These are phyloP conservation scores for Termitomyces sp. DNA, from an alignment of 768 basidiomycete species.

Conservation along the genomic window DNA sequence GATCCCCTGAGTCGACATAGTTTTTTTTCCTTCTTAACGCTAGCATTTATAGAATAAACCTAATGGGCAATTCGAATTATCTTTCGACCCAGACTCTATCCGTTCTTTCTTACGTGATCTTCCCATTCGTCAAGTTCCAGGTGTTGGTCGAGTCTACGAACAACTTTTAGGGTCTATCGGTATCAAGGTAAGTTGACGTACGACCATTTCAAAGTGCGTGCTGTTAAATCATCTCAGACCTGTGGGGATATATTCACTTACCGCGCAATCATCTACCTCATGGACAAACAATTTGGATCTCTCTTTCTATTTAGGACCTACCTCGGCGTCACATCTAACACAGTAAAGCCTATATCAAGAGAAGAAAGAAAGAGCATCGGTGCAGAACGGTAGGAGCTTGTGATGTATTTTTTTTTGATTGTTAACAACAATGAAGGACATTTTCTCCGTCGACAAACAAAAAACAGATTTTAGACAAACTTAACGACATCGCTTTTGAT, in stretches of 20 bases:
- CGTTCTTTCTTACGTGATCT: constrained; percentile 75
- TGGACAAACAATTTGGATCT: constrained; percentile 87
- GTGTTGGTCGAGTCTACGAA: constrained; percentile 89
- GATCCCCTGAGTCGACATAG: neutral
- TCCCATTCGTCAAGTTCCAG: constrained; percentile 83
- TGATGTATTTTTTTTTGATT: neutral
- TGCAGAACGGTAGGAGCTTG: constrained; percentile 61
- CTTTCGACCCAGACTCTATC: constrained; percentile 60
- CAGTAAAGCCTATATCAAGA: constrained; percentile 67
- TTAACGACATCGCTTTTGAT: constrained; percentile 77
- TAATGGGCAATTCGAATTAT: constrained; percentile 82
- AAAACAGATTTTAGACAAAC: constrained; percentile 64
- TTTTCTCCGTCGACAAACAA: constrained; percentile 66
- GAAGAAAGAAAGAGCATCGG: constrained; percentile 93
- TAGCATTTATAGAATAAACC: constrained; percentile 71
- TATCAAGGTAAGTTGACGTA: constrained; percentile 54
- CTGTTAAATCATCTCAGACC: constrained; percentile 39
- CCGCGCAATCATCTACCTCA: constrained; percentile 66
- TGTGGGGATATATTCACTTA: constrained; percentile 87
- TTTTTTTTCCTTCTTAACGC: neutral
- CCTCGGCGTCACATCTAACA: constrained; percentile 83
- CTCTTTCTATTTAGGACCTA: constrained; percentile 71
- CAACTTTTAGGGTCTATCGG: constrained; percentile 81
- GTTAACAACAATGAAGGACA: constrained; percentile 43
- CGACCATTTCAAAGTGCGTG: neutral